These are phyloP conservation scores for Pseudocercospora crystallina DNA, from an alignment of 2,329 filamentous ascomycete species.

Conservation along the genomic window DNA sequence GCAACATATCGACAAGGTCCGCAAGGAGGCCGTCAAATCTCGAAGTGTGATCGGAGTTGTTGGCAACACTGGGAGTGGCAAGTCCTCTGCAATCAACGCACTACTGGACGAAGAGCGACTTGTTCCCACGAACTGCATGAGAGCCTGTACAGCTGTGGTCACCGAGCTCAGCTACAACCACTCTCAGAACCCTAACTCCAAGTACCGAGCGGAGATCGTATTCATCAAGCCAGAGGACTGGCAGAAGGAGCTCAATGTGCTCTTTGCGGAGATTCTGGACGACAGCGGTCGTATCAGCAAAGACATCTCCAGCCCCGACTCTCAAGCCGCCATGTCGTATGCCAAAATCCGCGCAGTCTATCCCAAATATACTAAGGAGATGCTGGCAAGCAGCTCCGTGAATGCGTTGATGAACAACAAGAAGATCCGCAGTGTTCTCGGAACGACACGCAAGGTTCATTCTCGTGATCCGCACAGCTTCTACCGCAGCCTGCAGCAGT, in stretches of 20 bases:
- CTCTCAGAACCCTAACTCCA: conserved; percentile 37
- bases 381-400: conserved; percentile 37
- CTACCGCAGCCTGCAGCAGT: conserved; percentile 48
- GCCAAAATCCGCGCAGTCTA: conserved; percentile 55
- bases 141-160: conserved; percentile 62
- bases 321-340: conserved; percentile 51
- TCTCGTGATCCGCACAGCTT: conserved; percentile 43
- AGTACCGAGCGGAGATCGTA: conserved; percentile 58
- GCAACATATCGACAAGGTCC: conserved; percentile 43
- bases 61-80: conserved; percentile 61
- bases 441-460: conserved; percentile 44
- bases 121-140: conserved; percentile 58
- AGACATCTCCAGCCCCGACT: conserved; percentile 44
- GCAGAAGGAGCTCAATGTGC: conserved; percentile 51
- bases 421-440: conserved; percentile 47
- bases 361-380: conserved; percentile 43
- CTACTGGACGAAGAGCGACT: conserved; percentile 61
- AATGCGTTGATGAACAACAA: conserved; percentile 45
- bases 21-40: conserved; percentile 41
- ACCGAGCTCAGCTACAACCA: conserved; percentile 61
- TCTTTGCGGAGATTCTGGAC: conserved; percentile 52
- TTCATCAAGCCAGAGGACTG: conserved; percentile 57
- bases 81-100: conserved; percentile 64
- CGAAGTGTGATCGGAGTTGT: conserved; percentile 58
- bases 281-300: conserved; percentile 39